phyloP scores from a whole-genome alignment of 169 alveolate species.

The Eimeria acervulina region DNA sequence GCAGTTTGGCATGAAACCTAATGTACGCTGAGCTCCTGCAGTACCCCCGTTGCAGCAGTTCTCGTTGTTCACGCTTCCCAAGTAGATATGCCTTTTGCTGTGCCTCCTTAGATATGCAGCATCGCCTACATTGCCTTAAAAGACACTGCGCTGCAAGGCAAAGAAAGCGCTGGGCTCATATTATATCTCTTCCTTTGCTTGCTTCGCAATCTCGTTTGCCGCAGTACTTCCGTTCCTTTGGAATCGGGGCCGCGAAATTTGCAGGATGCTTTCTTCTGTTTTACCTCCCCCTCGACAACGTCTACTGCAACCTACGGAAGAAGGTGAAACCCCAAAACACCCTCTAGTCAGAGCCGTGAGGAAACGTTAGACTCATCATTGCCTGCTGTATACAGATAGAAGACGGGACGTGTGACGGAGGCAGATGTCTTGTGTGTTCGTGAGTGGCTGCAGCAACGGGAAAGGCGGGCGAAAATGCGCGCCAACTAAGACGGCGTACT shows the following conservation, averaged over 20 bases:
- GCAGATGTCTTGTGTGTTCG: neutral
- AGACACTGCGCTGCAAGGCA: neutral
- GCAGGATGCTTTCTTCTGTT: constrained; percentile 57
- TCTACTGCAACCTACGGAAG: constrained; percentile 67
- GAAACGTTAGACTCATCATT: neutral
- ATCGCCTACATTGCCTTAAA: neutral
- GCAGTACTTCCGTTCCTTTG: constrained; percentile 55
- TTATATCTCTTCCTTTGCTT: neutral
- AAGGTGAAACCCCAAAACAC: neutral
- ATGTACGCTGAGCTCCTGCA: neutral
- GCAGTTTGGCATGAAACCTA: constrained; percentile 53
- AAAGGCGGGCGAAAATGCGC: constrained; percentile 55
- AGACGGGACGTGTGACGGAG: neutral
- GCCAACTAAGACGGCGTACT: neutral
- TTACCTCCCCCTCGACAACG: constrained; percentile 58
- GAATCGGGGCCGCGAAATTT: constrained; percentile 61
- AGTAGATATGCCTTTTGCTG: neutral
- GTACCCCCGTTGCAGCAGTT: neutral
- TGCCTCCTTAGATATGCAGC: too few species aligned
- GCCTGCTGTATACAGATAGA: neutral
- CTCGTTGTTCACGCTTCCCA: neutral
- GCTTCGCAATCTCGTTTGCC: neutral
- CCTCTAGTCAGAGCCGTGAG: neutral
- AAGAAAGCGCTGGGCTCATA: neutral
- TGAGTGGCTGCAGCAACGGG: constrained; percentile 61